Base-by-base conservation (phyloP, 768 basidiomycete species). In the Xerocomellus chrysenteron region DNA sequence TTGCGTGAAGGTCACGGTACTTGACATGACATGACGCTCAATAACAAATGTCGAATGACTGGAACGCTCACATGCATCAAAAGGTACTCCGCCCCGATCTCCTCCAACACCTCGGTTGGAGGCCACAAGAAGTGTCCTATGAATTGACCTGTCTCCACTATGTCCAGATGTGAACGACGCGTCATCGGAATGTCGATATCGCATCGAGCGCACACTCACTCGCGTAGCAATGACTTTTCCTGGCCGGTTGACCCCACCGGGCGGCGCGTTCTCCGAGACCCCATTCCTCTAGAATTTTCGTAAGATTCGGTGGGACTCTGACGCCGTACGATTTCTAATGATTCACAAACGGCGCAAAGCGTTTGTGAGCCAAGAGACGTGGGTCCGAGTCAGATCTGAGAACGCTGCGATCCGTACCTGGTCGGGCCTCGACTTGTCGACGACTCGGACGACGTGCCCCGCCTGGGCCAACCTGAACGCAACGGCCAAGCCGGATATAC, bases 291-390 rank as follows among this genome's bases (percentile, higher is more conserved):
- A 84, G 70, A 2, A 84, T 70, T 47, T 76, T 76, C 46, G 81
- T 82, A 74, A 84, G 76, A 61, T 84, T 84, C 0, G 84, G 82
- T 32, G 81, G 81, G 5, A 82, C 72, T 24, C 78, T 74, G 13
- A 78, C 64, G 13, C 78, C 79, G 13, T 67, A 75, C 12, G 64
- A 59, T 24, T 65, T 69, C 75, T 78, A 45, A 28, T 44, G 11
- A 21, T 39, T 17, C 40, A 41, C 24, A 26, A 13, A 26, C 16
- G 5, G n/a, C 14, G 11, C 9, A 4, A n/a, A 4, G n/a, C 13
- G 37, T 39, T 26, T 16, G 28, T 2, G 33, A 6, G 33, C 58
- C 9, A 37, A 33, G 19, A 30, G 26, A 46, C 19, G 9, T 24
- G 13, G 21, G 24, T 12, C 24, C 30, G 6, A n/a, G 12, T 24